Base-by-base conservation (phyloP, 352 stramenopile species). In the Phytophthora crassamura region DNA sequence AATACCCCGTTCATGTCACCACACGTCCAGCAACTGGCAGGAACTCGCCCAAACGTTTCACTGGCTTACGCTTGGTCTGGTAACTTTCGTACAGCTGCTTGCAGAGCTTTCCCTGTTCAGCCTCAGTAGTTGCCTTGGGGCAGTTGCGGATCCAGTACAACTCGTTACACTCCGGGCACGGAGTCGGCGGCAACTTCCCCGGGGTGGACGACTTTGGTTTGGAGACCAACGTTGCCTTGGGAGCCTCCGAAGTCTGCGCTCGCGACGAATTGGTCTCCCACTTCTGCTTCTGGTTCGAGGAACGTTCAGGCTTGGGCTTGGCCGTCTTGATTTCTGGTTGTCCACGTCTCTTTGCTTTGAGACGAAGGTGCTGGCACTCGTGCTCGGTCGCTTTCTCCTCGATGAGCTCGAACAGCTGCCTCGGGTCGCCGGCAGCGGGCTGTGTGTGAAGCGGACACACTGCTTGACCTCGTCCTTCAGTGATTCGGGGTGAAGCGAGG, bases 381-480 rank as follows among this genome's bases (percentile, higher is more conserved):
- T 39, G 35, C n/a, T 52, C 59, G 2, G 46, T 54, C 28, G 50
- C 50, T 8, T 61, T 59, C n/a, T n/a, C n/a, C n/a, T n/a, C n/a
- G n/a, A n/a, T n/a, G n/a, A n/a, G n/a, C n/a, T n/a, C n/a, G n/a
- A 2, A 61, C 50, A 6, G 57, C 28, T 25, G n/a, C n/a, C n/a
- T n/a, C n/a, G n/a, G n/a, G n/a, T n/a, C n/a, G 61, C 1, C 51
- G 2, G 25, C 42, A 22, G 39, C 52, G 1, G 16, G 5, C 1
- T 2, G 20, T 64, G 30, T 18, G 47, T 42, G 30, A 34, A 56
- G 15, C 49, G 42, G 16, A 58, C 25, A 8, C 30, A 38, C 59
- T 43, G 36, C 45, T 67, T 59, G 20, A 67, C 49, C 6, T 69
- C 52, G 10, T 60, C 7, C 36, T 49, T 59, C 11, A 67, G 8